A percentile compares a stretch with the other conserved stretches of the same genome.
phyloP scores from a whole-genome alignment of 2,329 filamentous ascomycete genomes.

The Rugonectria rugulosa region DNA sequence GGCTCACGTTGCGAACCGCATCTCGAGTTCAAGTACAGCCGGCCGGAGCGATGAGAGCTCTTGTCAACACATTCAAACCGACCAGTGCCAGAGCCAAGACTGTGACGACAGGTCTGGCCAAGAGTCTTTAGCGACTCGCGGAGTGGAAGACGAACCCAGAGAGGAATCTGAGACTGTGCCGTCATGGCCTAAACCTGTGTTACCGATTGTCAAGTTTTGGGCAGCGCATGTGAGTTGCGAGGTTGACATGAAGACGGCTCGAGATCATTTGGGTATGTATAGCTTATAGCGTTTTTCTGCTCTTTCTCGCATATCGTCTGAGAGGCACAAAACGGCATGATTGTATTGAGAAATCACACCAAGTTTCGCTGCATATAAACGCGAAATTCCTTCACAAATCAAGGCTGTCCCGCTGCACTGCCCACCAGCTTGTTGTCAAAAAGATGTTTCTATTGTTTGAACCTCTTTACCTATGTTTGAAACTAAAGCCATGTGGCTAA shows the following conservation, averaged over 20 bases:
- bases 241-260: slow-evolving; percentile 32
- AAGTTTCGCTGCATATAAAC: background rate
- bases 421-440: too few species aligned
- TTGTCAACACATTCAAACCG: background rate
- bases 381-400: too few species aligned
- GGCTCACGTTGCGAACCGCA: background rate
- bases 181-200: slow-evolving; percentile 8
- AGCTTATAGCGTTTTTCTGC: too few species aligned
- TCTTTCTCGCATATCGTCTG: background rate
- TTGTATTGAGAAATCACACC: background rate
- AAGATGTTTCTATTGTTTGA: too few species aligned
- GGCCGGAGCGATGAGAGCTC: background rate
- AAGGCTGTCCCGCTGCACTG: too few species aligned
- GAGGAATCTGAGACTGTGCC: slow-evolving; percentile 13
- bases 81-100: slow-evolving; percentile 11
- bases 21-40: background rate
- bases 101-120: background rate
- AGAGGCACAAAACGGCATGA: background rate
- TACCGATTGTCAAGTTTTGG: slow-evolving; percentile 29
- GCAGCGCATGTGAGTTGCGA: slow-evolving; percentile 34
- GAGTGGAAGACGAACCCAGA: slow-evolving; percentile 23
- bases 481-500: background rate
- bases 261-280: slow-evolving; percentile 38
- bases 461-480: too few species aligned
- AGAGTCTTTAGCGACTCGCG: slow-evolving; percentile 24